A percentile compares a stretch with the other conserved stretches of the same genome.
phyloP scores from a whole-genome alignment of 164 flowering plant genomes.

The Taxillus chinensis region DNA sequence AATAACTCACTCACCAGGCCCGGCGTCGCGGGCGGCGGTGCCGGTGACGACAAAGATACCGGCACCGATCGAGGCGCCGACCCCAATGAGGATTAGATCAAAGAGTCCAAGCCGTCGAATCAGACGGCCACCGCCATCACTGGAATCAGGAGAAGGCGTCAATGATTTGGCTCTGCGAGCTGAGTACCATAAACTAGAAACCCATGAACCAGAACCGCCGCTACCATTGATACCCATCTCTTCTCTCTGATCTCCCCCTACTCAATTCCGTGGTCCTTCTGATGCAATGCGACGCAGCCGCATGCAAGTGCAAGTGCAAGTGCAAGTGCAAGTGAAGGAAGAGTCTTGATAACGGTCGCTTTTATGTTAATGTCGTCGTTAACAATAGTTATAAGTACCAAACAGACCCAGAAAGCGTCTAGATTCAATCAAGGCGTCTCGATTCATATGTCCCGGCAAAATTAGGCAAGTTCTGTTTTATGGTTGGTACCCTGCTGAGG shows the following conservation, averaged over 20 bases:
- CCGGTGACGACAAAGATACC: conserved; percentile 8
- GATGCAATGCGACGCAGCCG: too few species aligned
- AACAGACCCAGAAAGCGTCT: too few species aligned
- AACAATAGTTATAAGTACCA: too few species aligned
- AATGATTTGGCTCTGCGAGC: conserved; percentile 1
- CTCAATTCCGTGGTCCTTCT: too few species aligned
- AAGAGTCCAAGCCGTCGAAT: conserved; percentile 5
- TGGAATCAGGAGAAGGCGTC: not conserved
- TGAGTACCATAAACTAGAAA: not conserved
- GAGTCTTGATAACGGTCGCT: too few species aligned
- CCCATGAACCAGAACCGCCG: not conserved
- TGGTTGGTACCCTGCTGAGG: too few species aligned
- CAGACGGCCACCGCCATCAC: not conserved
- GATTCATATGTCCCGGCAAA: too few species aligned
- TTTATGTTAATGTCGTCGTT: too few species aligned
- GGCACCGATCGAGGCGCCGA: conserved; percentile 1
- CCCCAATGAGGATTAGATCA: conserved; percentile 3
- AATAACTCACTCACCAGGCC: not conserved
- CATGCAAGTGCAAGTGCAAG: too few species aligned
- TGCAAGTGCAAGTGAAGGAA: too few species aligned
- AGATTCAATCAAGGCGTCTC: too few species aligned
- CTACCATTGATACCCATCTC: not conserved
- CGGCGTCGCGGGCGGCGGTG: conserved; percentile 6
- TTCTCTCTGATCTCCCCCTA: not conserved
- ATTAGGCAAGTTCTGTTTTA: too few species aligned